Conservation (phyloP, 1,139 yeast species). For the Debaryomyces fabryi region DNA sequence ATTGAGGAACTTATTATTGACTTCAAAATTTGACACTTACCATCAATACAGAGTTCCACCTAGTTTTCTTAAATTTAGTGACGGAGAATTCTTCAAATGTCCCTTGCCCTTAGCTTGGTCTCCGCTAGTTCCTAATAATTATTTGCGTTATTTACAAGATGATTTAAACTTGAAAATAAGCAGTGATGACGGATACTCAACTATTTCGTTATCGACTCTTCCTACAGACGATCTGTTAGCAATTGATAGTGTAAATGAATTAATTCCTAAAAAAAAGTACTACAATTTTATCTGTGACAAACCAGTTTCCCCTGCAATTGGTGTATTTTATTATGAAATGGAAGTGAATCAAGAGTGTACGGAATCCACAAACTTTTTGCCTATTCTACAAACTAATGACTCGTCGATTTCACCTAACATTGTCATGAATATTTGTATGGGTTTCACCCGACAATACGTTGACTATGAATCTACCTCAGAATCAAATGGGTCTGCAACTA, state of each 20-base stretch:
- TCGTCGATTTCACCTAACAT: constrained; percentile 37
- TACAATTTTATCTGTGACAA: constrained; percentile 41
- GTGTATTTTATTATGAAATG: constrained; percentile 42
- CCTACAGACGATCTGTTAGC: neutral
- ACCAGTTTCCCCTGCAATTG: constrained; percentile 33
- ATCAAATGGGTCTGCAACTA: constrained; percentile 12
- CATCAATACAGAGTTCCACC: constrained; percentile 27
- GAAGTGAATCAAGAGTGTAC: constrained; percentile 38
- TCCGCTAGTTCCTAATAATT: constrained; percentile 34
- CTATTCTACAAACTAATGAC: constrained; percentile 39
- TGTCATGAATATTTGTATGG: constrained; percentile 38
- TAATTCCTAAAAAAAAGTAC: constrained; percentile 17
- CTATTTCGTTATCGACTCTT: constrained; percentile 25
- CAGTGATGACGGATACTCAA: constrained; percentile 34
- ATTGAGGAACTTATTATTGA: constrained; percentile 21
- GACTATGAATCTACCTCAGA: constrained; percentile 19
- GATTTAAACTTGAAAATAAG: constrained; percentile 27
- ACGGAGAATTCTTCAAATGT: constrained; percentile 29
- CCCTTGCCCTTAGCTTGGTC: constrained; percentile 46
- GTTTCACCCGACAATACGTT: constrained; percentile 36
- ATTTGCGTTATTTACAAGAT: constrained; percentile 25
- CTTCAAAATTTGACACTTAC: constrained; percentile 83
- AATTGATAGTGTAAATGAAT: constrained; percentile 3
- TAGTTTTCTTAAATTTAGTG: constrained; percentile 31
- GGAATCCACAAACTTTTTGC: constrained; percentile 32